Base-by-base conservation (phyloP, 2,329 filamentous ascomycete species). In the Fusarium sulawesiense region DNA sequence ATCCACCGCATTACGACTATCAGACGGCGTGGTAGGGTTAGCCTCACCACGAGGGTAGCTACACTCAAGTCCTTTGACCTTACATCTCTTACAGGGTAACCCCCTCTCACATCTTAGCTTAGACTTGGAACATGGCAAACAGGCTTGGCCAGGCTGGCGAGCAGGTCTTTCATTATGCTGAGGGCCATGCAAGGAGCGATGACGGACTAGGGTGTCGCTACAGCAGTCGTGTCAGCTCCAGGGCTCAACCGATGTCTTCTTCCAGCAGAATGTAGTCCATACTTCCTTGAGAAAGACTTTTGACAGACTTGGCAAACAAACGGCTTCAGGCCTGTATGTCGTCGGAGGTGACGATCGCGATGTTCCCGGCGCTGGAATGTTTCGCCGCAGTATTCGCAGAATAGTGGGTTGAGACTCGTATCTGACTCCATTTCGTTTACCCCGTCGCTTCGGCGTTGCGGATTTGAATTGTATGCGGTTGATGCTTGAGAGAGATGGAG, bases 1-100 rank as follows among this genome's bases (percentile, higher is more conserved):
- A n/a, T 2, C 2, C 1, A 11, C 18, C 0, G 3, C 10, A 11
- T n/a, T 12, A 0, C 34, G 18, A 37, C 5, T 37, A 37, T 18
- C 0, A 1, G 18, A 4, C 3, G 18, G 34, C 3, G 34, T 11
- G 0, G 2, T 0, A 11, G 34, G 9, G 12, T 0, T 2, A 11
- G 34, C 9, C 3, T 3, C 32, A 11, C 32, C 0, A 6, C 0
- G 0, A 7, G 34, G 18, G 12, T 37, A 37, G 3, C 1, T 7
- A 4, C 51, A 60, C 6, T n/a, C 13, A 3, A 8, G 8, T 0
- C 12, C 7, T 2, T 32, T 45, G 0, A 0, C 3, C 0, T 25
- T 13, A 10, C 51, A 60, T n/a, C 57, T 11, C 0, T 8, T 25
- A 8, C 51, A 60, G 0, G 42, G 42, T 1, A n/a, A 3, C 0